Base-by-base conservation (phyloP, 441 rosid genomes). In the Geranium incanum region DNA sequence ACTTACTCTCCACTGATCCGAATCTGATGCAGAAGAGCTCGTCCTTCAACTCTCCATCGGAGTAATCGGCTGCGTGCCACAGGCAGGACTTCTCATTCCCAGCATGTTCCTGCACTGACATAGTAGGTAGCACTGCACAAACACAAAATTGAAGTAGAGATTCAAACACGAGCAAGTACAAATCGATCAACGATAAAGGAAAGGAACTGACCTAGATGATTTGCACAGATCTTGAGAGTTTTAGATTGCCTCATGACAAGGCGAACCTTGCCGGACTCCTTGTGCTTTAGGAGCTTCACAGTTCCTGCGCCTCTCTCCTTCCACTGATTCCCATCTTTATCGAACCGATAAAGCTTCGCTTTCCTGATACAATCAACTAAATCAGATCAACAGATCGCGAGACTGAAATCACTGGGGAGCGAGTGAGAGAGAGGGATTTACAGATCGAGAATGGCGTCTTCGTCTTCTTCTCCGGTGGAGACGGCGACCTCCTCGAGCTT, bases 221-320 rank as follows among this genome's bases (percentile, higher is more conserved):
- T 93, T 73, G 98, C 95, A 62, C 98, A 93, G 88, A 93, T 93
- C 88, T 89, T 93, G 66, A 90, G 84, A 50, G 97, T 93, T 78
- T 89, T 93, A 0, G 97, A 88, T 69, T 90, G 95, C 72, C 98
- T 83, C 90, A 93, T 87, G 36, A 93, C 91, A 4, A 93, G 90
- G 48, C 92, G 87, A 63, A 90, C 92, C 72, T 89, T 92, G 3
- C 85, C 86, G 18, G 82, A 60, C 43, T 78, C 86, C 62, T 82
- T 89, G 66, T 89, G 97, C 75, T 87, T 90, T 81, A 92, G 75
- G n/a, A 92, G 72, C 89, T 86, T 92, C 12, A 92, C 93, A 11
- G 88, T 81, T 18, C 97, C 97, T 7, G 86, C 88, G 0, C 96
- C 96, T 77, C 96, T 83, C 84, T 92, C 98, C n/a, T 92, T 92